Base-by-base conservation (phyloP, 352 stramenopile species). In the Phytophthora pisi region DNA sequence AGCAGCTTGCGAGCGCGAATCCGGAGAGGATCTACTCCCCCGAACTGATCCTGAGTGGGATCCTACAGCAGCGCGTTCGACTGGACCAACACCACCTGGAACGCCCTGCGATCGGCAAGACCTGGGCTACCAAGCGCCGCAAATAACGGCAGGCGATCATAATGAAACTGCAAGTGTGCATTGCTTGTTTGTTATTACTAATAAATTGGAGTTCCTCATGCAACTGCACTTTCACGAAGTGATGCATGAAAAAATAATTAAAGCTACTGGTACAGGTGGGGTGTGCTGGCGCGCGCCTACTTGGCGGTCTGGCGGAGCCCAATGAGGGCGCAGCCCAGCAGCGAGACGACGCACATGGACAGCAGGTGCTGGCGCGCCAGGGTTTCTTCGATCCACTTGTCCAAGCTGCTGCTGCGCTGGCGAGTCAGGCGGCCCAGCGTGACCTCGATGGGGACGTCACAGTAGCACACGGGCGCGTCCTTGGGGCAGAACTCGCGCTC, bases 331-430 rank as follows among this genome's bases (percentile, higher is more conserved):
- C 64, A 83, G 20, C 79, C 78, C 4, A 90, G 43, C 40, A 90
- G 57, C 26, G 81, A 86, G 50, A 90, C 61, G n/a, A 86, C 68
- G 52, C 77, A 88, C 55, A 90, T 70, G 47, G 77, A 86, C 20
- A 90, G 49, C 46, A 88, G 54, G 54, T 90, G 72, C 50, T 86
- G 72, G 13, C 74, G 50, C 23, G 74, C 73, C 47, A 86, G 13
- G 30, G 63, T 72, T 43, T 86, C 72, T 62, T 77, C 58, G 51
- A 73, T 53, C 80, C 74, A 82, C 31, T 64, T 64, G 53, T 79
- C 71, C 24, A 79, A 36, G 53, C 59, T 72, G 57, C 57, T 77
- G 61, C 61, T 67, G 45, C 71, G 68, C 51, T 50, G 74, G 42
- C 52, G 71, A 34, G 23, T 72, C 45, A 56, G 52, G 55, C 65